Base-by-base conservation (phyloP, 768 basidiomycete species). In the Chalciporus chontae region DNA sequence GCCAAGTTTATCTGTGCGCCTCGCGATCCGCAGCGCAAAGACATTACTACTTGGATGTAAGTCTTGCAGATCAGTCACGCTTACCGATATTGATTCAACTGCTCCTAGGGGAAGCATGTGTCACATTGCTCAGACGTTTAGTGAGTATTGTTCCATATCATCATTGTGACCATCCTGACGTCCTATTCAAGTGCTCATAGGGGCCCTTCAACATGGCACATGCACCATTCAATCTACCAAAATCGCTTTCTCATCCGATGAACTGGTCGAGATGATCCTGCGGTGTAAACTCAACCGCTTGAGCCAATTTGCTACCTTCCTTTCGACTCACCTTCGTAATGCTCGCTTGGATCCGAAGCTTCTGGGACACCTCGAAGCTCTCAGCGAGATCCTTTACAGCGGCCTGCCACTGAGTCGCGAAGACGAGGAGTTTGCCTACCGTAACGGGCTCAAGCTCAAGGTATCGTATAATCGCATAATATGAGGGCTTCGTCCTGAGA, bases 121-220 rank as follows among this genome's bases (percentile, higher is more conserved):
- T 63, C 88, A 89, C 68, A 89, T 89, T 53, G 88, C 69, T 24
- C 85, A 89, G 66, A 80, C 77, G 37, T 87, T 82, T 75, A 83
- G 85, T 87, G 68, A 73, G 84, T 72, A 15, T 43, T 47, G 45
- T 47, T 46, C 49, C 50, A 29, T 60, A 57, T 38, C 59, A 59
- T 45, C 47, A 29, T 15, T 9, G 11, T 49, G 61, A 64, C 56
- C 64, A 57, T 55, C 26, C 58, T 53, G 52, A 58, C 42, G 27
- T 47, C 34, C 42, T 48, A 18, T 34, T 45, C 44, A 36, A 52
- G 85, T 88, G 81, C 73, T 90, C 40, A 69, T 89, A 59, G 85
- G 87, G 43, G 71, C 76, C 50, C 69, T 91, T 23, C 85, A 87
- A 61, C 80, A 87, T 57, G 87, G 85, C 7, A 71, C 83, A 17